A percentile compares a stretch with the other conserved stretches of the same genome.
Conservation (phyloP, 805 yeast species). For the Suhomyces pyralidae region DNA sequence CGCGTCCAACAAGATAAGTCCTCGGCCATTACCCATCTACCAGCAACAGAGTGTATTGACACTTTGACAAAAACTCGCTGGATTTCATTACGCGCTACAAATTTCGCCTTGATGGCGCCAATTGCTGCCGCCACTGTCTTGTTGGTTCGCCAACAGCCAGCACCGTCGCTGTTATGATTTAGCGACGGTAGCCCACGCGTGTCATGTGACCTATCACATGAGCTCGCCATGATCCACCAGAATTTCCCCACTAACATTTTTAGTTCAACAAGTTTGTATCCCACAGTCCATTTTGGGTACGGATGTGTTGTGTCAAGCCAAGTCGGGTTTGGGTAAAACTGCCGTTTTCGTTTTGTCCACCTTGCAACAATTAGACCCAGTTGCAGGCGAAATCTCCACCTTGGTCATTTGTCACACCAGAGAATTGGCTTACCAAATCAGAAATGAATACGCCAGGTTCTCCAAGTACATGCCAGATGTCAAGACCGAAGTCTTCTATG, state of each 20-base stretch:
- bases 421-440: slow-evolving; percentile 97
- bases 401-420: slow-evolving; percentile 97
- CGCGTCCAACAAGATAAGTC: slow-evolving; percentile 2
- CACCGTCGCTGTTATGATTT: background rate
- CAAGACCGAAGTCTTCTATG: slow-evolving; percentile 93
- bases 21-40: background rate
- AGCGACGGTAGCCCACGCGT: background rate
- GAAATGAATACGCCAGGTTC: slow-evolving; percentile 95
- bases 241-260: slow-evolving; percentile 18
- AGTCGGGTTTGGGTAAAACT: slow-evolving; percentile 98
- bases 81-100: background rate
- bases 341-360: slow-evolving; percentile 97
- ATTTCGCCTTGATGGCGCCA: background rate
- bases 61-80: background rate
- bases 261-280: slow-evolving; percentile 94
- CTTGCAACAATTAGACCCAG: slow-evolving; percentile 94
- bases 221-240: background rate
- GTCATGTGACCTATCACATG: background rate
- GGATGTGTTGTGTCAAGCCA: slow-evolving; percentile 97
- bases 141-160: background rate
- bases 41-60: background rate
- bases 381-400: slow-evolving; percentile 93
- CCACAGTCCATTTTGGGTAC: slow-evolving; percentile 98
- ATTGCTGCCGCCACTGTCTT: background rate
- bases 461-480: slow-evolving; percentile 98